phyloP scores from a whole-genome alignment of 352 stramenopile species.

The Lagenidium giganteum region DNA sequence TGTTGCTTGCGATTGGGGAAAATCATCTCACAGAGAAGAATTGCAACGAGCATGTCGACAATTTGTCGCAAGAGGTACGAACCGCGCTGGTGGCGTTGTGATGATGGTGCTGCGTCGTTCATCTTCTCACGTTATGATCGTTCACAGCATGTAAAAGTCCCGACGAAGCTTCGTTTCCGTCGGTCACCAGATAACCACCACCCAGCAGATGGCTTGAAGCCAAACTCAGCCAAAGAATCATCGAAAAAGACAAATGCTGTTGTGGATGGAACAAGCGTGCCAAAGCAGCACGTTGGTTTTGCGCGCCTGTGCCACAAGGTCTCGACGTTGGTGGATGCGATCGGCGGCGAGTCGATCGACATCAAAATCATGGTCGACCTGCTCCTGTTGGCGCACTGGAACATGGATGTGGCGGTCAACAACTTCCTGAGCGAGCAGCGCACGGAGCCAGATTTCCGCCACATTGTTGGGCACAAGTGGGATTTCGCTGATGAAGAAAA shows the following conservation, averaged over 20 bases:
- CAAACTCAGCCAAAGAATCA: conserved; percentile 69
- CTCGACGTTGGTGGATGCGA: conserved; percentile 58
- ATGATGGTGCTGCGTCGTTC: not conserved
- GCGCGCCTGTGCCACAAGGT: conserved; percentile 46
- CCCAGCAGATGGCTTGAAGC: conserved; percentile 2
- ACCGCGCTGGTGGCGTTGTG: not conserved
- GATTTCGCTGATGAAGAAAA: conserved; percentile 30
- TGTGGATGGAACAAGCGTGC: conserved; percentile 7
- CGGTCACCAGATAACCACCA: conserved; percentile 49
- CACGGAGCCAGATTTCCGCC: conserved; percentile 57
- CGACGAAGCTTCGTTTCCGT: conserved; percentile 62
- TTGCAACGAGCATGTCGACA: conserved; percentile 45
- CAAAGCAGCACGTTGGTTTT: conserved; percentile 46
- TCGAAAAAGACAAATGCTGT: conserved; percentile 29
- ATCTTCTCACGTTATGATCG: not conserved
- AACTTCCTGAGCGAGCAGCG: conserved; percentile 57
- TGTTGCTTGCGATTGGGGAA: conserved; percentile 53
- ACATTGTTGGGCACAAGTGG: conserved; percentile 53
- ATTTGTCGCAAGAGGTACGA: conserved; percentile 54
- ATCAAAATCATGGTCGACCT: conserved; percentile 56
- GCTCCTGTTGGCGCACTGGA: conserved; percentile 58
- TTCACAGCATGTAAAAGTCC: conserved; percentile 21
- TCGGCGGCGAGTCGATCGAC: conserved; percentile 37
- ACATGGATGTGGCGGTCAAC: conserved; percentile 59
- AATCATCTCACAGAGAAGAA: conserved; percentile 55